A percentile compares a stretch with the other conserved stretches of the same genome.
These are phyloP conservation scores for Phyllostachys edulis DNA, from an alignment of 176 grass and related monocot genomes.

Conservation along the genomic window DNA sequence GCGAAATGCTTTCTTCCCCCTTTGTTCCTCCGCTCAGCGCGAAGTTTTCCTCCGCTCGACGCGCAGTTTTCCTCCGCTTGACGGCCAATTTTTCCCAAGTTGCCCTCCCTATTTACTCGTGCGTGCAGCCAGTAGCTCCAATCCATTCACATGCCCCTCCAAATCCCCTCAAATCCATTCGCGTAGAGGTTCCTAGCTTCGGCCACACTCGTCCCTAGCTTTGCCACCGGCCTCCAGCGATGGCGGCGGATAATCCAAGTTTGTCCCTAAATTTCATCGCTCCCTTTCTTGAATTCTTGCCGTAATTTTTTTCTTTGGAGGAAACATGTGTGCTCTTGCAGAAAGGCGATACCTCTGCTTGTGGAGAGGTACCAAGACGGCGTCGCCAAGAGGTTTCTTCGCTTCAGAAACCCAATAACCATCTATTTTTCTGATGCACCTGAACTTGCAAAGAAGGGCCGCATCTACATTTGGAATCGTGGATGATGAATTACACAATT, in stretches of 20 bases:
- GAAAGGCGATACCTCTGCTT: slow-evolving; percentile 51
- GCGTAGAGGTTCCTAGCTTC: background rate
- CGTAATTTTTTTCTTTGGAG: background rate
- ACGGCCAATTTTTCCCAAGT: too few species aligned
- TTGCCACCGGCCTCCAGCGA: slow-evolving; percentile 7
- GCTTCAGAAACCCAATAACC: background rate
- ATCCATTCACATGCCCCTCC: too few species aligned
- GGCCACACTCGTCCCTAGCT: background rate
- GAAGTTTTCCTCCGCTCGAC: too few species aligned
- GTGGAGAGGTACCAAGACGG: slow-evolving; percentile 76
- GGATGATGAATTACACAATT: background rate
- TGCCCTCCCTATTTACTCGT: too few species aligned
- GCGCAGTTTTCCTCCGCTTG: too few species aligned
- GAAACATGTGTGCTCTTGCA: background rate
- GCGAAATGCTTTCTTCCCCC: too few species aligned
- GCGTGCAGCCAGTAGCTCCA: too few species aligned
- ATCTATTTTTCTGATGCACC: background rate
- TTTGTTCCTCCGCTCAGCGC: too few species aligned
- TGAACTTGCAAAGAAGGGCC: background rate
- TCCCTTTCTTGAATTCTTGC: background rate
- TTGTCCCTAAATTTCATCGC: background rate
- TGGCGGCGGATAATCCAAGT: slow-evolving; percentile 24
- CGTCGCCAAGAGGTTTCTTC: slow-evolving; percentile 58
- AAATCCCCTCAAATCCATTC: too few species aligned
- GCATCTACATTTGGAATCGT: background rate